Evolutionary conservation across 768 basidiomycete genomes (phyloP), one percentile per base, ranked within the genome.

Genomic region (Suillus brevipes): DNA sequence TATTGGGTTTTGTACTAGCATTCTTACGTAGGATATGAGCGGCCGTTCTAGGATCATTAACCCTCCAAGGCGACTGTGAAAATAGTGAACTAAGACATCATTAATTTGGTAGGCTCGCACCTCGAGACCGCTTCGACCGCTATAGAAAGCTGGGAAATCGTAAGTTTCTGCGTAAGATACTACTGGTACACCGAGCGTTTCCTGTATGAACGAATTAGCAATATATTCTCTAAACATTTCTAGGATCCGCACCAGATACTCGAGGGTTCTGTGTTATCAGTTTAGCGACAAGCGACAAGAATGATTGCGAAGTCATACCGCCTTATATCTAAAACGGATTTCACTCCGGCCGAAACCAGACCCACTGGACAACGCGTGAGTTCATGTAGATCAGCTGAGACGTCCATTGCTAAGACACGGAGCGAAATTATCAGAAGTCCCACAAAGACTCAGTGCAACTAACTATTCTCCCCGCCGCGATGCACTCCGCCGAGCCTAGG

Each of bases 111-210:
- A 61, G 56, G 47, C 65, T 23, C 77, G 66, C 65, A 89, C 93
- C 81, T 91, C 81, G 73, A 89, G 88, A 1, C 97, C 97, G 67
- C 94, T 95, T 60, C 80, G 81, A 20, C 91, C 89, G 14, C 87
- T 85, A 75, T 95, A 99, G 79, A 99, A 99, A 0, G 96, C 97
- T 2, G 97, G 97, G 69, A 99, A 99, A 69, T 95, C 92, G 20
- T 84, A 81, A 0, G 88, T 87, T 53, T 84, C 71, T 1, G 88
- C 87, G 69, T 92, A 96, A 0, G 93, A 85, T 5, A 96, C 75
- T 1, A 97, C 95, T 2, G 94, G 94, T 14, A 98, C 94, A 3
- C 97, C 97, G 43, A 96, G 86, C 0, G 96, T 96, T 86, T 99
- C 97, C 95, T 97, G 50, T 25, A 20, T 2, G 52, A 28, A 64